Conservation (phyloP, 140 eudicot genomes). For the Bidens hawaiensis region DNA sequence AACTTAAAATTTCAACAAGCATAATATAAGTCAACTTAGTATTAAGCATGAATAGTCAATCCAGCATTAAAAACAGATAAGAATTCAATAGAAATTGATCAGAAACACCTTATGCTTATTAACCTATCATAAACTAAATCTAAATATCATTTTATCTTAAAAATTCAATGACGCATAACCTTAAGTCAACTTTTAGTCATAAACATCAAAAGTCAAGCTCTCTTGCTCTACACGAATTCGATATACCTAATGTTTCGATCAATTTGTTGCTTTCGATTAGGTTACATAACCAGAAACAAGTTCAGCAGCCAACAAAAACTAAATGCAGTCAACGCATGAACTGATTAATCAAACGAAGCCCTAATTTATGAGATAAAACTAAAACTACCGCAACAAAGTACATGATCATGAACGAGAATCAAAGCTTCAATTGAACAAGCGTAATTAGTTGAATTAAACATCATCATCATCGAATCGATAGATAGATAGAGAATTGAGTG, state of each 20-base stretch:
- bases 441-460: not conserved
- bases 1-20: not conserved
- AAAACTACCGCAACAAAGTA: not conserved
- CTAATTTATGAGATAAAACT: not conserved
- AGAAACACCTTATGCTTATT: too few relatives aligned
- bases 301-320: not conserved
- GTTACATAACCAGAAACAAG: constrained; percentile 4
- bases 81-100: too few relatives aligned
- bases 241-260: not conserved
- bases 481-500: not conserved
- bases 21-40: not conserved
- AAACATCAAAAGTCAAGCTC: not conserved
- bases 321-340: not conserved
- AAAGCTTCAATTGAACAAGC: not conserved
- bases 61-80: not conserved
- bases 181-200: not conserved
- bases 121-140: too few relatives aligned
- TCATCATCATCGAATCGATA: too few relatives aligned
- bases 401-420: not conserved
- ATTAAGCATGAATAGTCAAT: not conserved
- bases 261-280: not conserved
- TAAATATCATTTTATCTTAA: too few relatives aligned
- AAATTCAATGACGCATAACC: not conserved
- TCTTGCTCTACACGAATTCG: not conserved
- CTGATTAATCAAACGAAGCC: not conserved